Base-by-base conservation (phyloP, 768 basidiomycete species). In the Hebeloma cylindrosporum region DNA sequence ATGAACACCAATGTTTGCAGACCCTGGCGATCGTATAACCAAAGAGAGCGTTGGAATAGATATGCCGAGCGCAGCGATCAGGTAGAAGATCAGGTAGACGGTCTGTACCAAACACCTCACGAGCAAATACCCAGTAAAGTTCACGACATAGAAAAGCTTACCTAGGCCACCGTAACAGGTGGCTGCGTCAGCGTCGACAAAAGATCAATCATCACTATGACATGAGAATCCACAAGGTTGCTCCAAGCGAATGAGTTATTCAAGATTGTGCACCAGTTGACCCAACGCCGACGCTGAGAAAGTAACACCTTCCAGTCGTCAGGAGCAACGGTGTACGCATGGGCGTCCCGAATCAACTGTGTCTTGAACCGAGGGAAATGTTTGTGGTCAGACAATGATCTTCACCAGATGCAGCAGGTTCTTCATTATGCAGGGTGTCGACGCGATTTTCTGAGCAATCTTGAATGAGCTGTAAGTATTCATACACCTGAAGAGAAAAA, bases 301-400 rank as follows among this genome's bases (percentile, higher is more conserved):
- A 99, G 70, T 40, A 99, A 66, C 18, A 97, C 85, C 62, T 83
- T 85, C 92, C 93, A 96, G 55, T 93, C 89, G 56, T 95, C 93
- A 0, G 95, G 95, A 2, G 95, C 95, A 11, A 97, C 88, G 0
- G 95, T 98, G 62, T 78, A 88, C 0, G 94, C 96, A 61, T 91
- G 86, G 1, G 96, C 94, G 56, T 96, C 93, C 4, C 92, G 83
- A 37, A 94, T 80, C 60, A 98, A 98, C 60, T 93, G 93, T 4
- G 93, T 96, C 77, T 95, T 97, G 78, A 83, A 86, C 39, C 77
- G 72, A 9, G 93, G 84, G 82, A 97, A 99, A 64, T 96, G 89
- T 69, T 95, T 97, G 95, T 99, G 2, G 96, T 97, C 45, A 99
- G 72, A 60, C 97, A 99, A 56, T 95, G 93, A 85, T 99, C 96